Conservation (phyloP, 225 moss, liverwort and hornwort genomes). For the Antitrichia curtipendula region DNA sequence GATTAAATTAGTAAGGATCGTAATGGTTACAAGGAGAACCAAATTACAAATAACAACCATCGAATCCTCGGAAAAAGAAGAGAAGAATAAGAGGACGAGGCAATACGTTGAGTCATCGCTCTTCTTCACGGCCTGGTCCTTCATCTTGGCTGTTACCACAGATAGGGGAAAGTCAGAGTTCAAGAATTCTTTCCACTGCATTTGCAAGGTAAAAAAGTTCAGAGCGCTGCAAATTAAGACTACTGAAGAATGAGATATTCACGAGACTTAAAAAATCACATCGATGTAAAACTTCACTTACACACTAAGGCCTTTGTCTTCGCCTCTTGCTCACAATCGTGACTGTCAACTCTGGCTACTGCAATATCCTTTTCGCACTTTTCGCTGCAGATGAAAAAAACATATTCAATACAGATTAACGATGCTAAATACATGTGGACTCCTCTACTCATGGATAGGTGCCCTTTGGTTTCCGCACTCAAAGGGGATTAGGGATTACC, state of each 20-base stretch:
- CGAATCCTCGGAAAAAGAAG: neutral
- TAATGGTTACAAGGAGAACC: neutral
- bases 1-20: neutral
- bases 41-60: neutral
- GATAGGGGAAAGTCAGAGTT: neutral
- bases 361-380: constrained; percentile 35
- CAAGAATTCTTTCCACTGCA: neutral
- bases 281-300: neutral
- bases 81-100: neutral
- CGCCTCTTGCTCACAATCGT: constrained; percentile 37
- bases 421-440: neutral
- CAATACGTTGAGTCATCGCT: constrained; percentile 15
- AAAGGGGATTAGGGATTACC: constrained; percentile 18
- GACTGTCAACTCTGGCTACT: constrained; percentile 24
- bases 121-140: constrained; percentile 12
- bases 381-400: neutral
- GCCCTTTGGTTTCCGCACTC: neutral
- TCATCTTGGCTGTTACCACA: constrained; percentile 23
- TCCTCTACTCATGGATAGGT: neutral
- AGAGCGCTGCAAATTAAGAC: neutral
- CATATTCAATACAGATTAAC: neutral
- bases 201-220: neutral
- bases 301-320: constrained; percentile 25
- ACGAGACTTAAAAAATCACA: neutral
- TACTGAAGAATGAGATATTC: neutral